These are phyloP conservation scores for Aleurites moluccanus DNA, from an alignment of 441 rosid species.

Conservation along the genomic window DNA sequence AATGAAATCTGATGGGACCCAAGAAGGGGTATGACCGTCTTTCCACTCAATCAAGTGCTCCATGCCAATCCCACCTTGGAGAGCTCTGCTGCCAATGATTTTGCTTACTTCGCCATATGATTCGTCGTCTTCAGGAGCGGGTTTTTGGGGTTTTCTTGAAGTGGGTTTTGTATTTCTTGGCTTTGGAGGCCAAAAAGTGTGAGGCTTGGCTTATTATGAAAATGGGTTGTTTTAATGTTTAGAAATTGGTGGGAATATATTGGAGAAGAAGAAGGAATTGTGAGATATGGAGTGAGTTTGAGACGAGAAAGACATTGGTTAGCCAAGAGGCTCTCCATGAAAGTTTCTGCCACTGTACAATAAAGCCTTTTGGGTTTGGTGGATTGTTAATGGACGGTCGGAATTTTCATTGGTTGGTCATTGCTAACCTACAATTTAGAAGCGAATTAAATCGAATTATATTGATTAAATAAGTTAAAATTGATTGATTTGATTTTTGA, in stretches of 20 bases:
- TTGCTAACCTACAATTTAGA: neutral
- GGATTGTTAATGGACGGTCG: neutral
- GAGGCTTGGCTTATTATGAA: slow-evolving; percentile 24
- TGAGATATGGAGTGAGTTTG: slow-evolving; percentile 30
- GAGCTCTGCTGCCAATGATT: slow-evolving; percentile 74
- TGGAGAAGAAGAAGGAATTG: slow-evolving; percentile 16
- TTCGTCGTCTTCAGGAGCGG: slow-evolving; percentile 45
- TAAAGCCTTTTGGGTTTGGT: too few relatives aligned
- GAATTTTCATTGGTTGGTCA: slow-evolving; percentile 2
- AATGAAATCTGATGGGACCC: slow-evolving; percentile 68
- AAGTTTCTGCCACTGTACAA: neutral
- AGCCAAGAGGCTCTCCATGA: slow-evolving; percentile 49
- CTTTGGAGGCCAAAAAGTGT: slow-evolving; percentile 41
- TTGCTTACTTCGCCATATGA: slow-evolving; percentile 74
- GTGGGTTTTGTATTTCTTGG: slow-evolving; percentile 35
- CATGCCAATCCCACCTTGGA: slow-evolving; percentile 50
- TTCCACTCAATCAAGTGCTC: slow-evolving; percentile 89
- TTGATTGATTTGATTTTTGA: too few relatives aligned
- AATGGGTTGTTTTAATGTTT: neutral
- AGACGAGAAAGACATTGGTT: slow-evolving; percentile 48
- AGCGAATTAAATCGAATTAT: too few relatives aligned
- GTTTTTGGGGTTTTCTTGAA: slow-evolving; percentile 20
- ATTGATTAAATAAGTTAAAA: too few relatives aligned
- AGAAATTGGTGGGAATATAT: slow-evolving; percentile 21
- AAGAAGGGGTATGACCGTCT: slow-evolving; percentile 81